These are phyloP conservation scores for Rhynchospora pubera DNA, from an alignment of 176 grass and related monocot species.

Conservation along the genomic window DNA sequence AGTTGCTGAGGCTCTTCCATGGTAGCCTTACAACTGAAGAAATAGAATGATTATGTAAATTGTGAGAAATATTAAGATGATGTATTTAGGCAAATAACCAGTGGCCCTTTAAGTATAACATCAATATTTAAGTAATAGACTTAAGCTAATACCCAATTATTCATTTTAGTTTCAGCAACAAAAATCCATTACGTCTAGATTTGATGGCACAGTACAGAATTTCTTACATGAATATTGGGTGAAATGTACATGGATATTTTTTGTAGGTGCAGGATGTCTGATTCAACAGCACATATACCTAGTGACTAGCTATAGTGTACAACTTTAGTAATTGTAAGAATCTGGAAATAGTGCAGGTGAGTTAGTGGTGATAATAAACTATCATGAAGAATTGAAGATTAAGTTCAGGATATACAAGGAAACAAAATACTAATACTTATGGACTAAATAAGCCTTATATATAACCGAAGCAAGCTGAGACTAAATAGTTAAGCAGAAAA, in stretches of 20 bases:
- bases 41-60: conserved; percentile 4
- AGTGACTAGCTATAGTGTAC: not conserved
- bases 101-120: not conserved
- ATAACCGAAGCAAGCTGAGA: not conserved
- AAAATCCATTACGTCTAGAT: not conserved
- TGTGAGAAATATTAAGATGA: not conserved
- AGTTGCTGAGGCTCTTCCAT: conserved; percentile 25
- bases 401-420: not conserved
- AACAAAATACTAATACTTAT: not conserved
- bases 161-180: not conserved
- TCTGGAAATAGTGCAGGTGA: not conserved
- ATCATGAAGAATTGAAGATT: not conserved
- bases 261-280: not conserved
- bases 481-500: not conserved
- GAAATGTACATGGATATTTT: not conserved
- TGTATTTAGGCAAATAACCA: not conserved
- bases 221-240: not conserved
- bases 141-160: conserved; percentile 1
- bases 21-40: conserved; percentile 51
- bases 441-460: not conserved
- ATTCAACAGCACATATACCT: not conserved
- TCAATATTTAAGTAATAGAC: not conserved
- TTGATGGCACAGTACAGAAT: not conserved
- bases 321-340: not conserved
- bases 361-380: not conserved